Percentiles rank a stretch among this genome's conserved stretches.
These are phyloP conservation scores for Orbilia ellipsospora DNA, from an alignment of 2,329 filamentous ascomycete species.

Conservation along the genomic window DNA sequence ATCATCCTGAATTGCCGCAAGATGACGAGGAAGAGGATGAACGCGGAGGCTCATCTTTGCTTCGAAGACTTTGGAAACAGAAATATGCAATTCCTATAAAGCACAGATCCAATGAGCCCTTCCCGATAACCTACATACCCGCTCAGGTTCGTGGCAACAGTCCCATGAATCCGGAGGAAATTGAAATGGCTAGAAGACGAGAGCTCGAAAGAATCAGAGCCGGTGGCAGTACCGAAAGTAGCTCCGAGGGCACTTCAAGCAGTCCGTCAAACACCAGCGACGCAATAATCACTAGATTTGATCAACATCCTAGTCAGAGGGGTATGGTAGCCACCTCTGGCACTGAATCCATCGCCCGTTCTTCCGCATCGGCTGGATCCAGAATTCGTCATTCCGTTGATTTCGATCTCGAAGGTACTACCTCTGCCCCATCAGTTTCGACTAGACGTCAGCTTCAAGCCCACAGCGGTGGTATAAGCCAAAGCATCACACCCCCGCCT, in stretches of 20 bases:
- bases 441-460: constrained; percentile 40
- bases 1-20: not conserved
- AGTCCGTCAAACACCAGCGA: constrained; percentile 44
- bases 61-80: constrained; percentile 35
- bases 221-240: constrained; percentile 31
- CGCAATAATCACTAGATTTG: constrained; percentile 45
- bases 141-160: constrained; percentile 41
- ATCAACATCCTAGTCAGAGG: constrained; percentile 39
- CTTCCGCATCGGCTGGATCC: constrained; percentile 40
- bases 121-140: constrained; percentile 51
- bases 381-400: constrained; percentile 43
- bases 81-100: constrained; percentile 18
- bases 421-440: constrained; percentile 30
- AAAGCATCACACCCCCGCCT: constrained; percentile 47
- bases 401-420: constrained; percentile 34
- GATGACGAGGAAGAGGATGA: constrained; percentile 13
- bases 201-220: constrained; percentile 47
- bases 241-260: constrained; percentile 42
- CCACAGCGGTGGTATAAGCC: constrained; percentile 30
- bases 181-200: constrained; percentile 43
- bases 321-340: constrained; percentile 15
- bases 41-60: constrained; percentile 17
- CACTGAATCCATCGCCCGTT: constrained; percentile 32
- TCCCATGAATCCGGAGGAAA: constrained; percentile 43
- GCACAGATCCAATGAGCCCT: constrained; percentile 26